Evolutionary conservation across 1,284 basidiomycete genomes (phyloP).

Genomic region (Golubevia sp.): DNA sequence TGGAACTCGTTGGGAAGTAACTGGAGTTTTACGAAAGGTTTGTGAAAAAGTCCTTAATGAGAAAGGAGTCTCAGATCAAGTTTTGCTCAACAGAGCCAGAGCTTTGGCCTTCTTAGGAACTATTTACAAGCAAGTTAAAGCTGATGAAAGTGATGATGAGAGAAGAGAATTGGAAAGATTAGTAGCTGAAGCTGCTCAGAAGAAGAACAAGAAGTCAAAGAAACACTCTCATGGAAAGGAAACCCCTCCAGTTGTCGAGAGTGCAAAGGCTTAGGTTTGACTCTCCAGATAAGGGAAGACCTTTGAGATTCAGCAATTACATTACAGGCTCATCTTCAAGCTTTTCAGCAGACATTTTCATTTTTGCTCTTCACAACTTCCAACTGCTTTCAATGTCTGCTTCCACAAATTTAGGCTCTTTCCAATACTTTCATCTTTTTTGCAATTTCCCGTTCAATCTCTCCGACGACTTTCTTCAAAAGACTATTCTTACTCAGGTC

Average conservation of each 20-base stretch:
- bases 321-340: too few species aligned
- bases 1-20: slow-evolving; percentile 39
- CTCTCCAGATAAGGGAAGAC: too few species aligned
- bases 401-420: too few species aligned
- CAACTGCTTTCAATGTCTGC: too few species aligned
- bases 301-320: too few species aligned
- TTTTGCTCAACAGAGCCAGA: slow-evolving; percentile 49
- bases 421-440: too few species aligned
- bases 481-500: too few species aligned
- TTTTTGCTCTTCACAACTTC: too few species aligned
- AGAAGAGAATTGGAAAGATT: slow-evolving; percentile 60
- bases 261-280: neutral
- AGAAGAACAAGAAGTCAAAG: slow-evolving; percentile 60
- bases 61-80: slow-evolving; percentile 51
- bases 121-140: slow-evolving; percentile 56
- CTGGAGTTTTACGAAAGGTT: slow-evolving; percentile 45
- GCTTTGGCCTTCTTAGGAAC: slow-evolving; percentile 51
- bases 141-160: slow-evolving; percentile 56
- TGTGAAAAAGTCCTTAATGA: slow-evolving; percentile 58
- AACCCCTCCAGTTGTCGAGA: slow-evolving; percentile 2
- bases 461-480: too few species aligned
- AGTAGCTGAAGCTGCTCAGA: slow-evolving; percentile 63
- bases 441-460: too few species aligned
- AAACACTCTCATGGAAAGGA: slow-evolving; percentile 12
- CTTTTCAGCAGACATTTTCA: too few species aligned